A percentile compares a stretch with the other conserved stretches of the same genome.
Conservation (phyloP, 1,284 basidiomycete species). For the Agroathelia rolfsii region DNA sequence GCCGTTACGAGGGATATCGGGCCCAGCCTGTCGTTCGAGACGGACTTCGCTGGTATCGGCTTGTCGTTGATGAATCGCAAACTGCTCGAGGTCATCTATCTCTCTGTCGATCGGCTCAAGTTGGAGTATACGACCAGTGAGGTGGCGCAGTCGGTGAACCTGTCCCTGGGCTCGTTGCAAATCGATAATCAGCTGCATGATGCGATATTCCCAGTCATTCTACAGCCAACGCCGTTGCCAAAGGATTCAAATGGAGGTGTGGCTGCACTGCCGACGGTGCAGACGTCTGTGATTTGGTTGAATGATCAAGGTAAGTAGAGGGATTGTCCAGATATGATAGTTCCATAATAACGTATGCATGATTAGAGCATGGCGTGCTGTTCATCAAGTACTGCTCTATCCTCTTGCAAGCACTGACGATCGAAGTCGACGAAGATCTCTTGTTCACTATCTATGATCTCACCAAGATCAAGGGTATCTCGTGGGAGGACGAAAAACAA, state of each 20-base stretch:
- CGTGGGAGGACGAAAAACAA: conserved; percentile 71
- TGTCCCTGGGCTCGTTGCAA: conserved; percentile 88
- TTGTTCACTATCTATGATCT: conserved; percentile 90
- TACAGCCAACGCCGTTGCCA: conserved; percentile 89
- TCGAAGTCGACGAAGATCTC: conserved; percentile 97
- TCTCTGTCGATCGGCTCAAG: conserved; percentile 73
- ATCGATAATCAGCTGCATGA: conserved; percentile 98
- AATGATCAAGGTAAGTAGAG: conserved; percentile 77
- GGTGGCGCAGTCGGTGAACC: conserved; percentile 71
- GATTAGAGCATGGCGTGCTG: conserved; percentile 82
- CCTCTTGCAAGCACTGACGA: conserved; percentile 87
- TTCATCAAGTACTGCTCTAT: conserved; percentile 98
- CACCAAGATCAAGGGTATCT: conserved; percentile 82
- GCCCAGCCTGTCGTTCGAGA: conserved; percentile 57
- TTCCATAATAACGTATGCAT: not conserved
- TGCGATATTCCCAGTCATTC: conserved; percentile 88
- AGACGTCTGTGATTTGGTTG: conserved; percentile 80
- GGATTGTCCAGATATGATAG: not conserved
- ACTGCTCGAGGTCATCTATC: conserved; percentile 86
- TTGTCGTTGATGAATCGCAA: conserved; percentile 86
- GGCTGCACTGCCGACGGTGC: conserved; percentile 79
- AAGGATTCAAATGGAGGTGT: conserved; percentile 76
- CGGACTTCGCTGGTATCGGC: conserved; percentile 89
- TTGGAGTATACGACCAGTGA: conserved; percentile 83
- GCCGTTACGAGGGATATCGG: conserved; percentile 73